Percentiles rank a stretch among this genome's conserved stretches.
Evolutionary conservation across 345 rosid genomes (phyloP).

Genomic region (Corchorus capsularis): DNA sequence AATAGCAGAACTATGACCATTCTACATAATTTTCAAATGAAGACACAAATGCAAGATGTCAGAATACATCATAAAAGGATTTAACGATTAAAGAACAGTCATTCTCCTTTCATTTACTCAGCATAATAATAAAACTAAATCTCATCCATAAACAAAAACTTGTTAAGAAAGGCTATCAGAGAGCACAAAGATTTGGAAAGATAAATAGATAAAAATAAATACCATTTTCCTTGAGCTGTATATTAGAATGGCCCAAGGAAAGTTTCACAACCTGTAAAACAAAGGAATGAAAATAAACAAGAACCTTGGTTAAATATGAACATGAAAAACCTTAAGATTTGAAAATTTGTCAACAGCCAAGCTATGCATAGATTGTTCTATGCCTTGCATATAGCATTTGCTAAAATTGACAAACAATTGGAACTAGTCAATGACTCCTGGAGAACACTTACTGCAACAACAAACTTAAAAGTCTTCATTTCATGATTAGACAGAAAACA

Average conservation of each 20-base stretch:
- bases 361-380: no score
- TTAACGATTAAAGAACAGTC: not conserved
- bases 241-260: not conserved
- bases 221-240: slow-evolving; percentile 28
- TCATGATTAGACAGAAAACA: not conserved
- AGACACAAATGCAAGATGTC: not conserved
- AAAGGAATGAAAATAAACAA: not conserved
- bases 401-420: not conserved
- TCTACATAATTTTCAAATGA: slow-evolving; percentile 31
- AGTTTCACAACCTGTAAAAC: slow-evolving; percentile 21
- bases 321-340: not conserved
- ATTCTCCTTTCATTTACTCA: not conserved
- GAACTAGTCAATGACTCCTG: not conserved
- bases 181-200: not conserved
- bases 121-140: not conserved
- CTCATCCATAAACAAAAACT: not conserved
- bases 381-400: not conserved
- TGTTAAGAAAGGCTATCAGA: not conserved
- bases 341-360: slow-evolving; percentile 7
- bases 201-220: not conserved
- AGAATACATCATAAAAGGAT: not conserved
- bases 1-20: slow-evolving; percentile 34
- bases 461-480: not conserved
- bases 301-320: not conserved
- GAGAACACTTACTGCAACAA: not conserved